A percentile compares a stretch with the other conserved stretches of the same genome.
These are phyloP conservation scores for Dictyostelium discoideum DNA, from an alignment of 78 protist species.

Conservation along the genomic window DNA sequence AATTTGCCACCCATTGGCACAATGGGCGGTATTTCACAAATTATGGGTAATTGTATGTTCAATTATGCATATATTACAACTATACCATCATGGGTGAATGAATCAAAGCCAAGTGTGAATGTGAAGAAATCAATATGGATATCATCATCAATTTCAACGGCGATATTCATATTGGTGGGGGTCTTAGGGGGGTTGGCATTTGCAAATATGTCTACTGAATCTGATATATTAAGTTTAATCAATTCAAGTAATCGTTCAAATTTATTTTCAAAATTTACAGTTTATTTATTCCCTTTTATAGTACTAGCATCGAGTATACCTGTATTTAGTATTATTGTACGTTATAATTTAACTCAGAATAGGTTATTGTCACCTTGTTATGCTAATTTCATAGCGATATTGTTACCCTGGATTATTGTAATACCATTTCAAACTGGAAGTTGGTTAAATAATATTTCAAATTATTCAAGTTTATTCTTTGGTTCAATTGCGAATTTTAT, in stretches of 20 bases:
- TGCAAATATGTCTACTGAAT: constrained; percentile 20
- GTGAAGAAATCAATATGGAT: constrained; percentile 33
- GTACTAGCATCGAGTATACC: constrained; percentile 54
- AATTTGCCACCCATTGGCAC: constrained; percentile 43
- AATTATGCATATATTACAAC: constrained; percentile 78
- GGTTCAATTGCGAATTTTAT: constrained; percentile 50
- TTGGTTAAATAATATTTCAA: constrained; percentile 35
- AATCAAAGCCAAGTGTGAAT: constrained; percentile 54
- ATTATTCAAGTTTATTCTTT: constrained; percentile 32
- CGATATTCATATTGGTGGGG: constrained; percentile 23
- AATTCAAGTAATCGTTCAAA: constrained; percentile 1
- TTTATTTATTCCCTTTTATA: constrained; percentile 69
- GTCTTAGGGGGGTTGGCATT: constrained; percentile 47
- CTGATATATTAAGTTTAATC: constrained; percentile 52
- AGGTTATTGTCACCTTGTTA: neutral
- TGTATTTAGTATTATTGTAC: constrained; percentile 68
- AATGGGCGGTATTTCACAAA: constrained; percentile 28
- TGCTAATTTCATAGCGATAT: constrained; percentile 24
- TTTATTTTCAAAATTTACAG: constrained; percentile 56
- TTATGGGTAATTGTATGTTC: constrained; percentile 73
- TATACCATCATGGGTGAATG: constrained; percentile 82
- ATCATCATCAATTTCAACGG: constrained; percentile 22
- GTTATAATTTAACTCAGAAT: constrained; percentile 71
- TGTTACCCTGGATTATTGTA: constrained; percentile 59
- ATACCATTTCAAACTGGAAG: constrained; percentile 73